Base-by-base conservation (phyloP, 2,329 filamentous ascomycete species). In the Fusarium chaquense region DNA sequence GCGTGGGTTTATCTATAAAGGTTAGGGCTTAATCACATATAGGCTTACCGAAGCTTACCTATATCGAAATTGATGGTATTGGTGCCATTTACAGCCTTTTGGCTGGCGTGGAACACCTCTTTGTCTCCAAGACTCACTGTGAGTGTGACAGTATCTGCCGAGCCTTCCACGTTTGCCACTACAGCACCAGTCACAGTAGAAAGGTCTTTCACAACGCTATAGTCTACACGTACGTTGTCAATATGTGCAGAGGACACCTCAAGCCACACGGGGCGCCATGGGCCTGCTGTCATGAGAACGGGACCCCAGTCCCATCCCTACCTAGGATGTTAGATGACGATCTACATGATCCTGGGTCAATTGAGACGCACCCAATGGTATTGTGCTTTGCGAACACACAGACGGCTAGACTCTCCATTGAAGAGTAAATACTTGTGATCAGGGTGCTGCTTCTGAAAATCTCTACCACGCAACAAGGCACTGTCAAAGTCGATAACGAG, bases 281-380 rank as follows among this genome's bases (percentile, higher is more conserved):
- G 87, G 0, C 89, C 89, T 11, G 84, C 85, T 1, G 88, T 89
- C 76, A 89, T 83, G 53, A 91, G 71, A 10, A 89, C 83, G 2
- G 89, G 89, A 0, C 89, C 89, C 89, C 89, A 91, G 73, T 92
- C 89, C 89, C 89, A 92, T 7, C 90, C 89, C 51, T 33, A 7
- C 13, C 32, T 16, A 15, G 13, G 32, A 7, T 33, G 32, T 33
- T 33, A 30, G 28, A 30, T 30, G 10, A 11, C 10, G 32, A 33
- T 33, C 32, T 8, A 16, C 15, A 33, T 33, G 32, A 33, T 33
- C 16, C 13, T 33, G 32, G 6, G 6, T 33, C 16, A 8, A 7
- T 15, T 16, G 32, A 16, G 32, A 33, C 32, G 6, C 6, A 64
- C 43, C 88, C 88, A 92, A 70, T 90, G 86, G 70, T 89, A 91